Conservation (phyloP, 306 rosid genomes). For the Sesbania bispinosa region DNA sequence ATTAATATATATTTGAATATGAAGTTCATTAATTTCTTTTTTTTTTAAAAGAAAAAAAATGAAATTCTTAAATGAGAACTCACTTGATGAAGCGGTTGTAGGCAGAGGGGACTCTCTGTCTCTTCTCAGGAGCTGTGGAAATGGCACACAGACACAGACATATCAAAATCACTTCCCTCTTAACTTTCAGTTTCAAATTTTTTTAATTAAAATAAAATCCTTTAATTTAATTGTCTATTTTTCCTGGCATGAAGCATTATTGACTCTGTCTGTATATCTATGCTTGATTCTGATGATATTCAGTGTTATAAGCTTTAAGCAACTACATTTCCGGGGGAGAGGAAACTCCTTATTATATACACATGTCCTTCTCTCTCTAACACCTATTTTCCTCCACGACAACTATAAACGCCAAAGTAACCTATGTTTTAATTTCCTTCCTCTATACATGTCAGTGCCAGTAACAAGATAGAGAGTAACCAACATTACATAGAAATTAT, state of each 20-base stretch:
- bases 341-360: not conserved
- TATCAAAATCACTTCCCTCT: constrained; percentile 36
- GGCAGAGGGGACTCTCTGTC: constrained; percentile 99
- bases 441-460: not conserved
- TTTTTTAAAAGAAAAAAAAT: not conserved
- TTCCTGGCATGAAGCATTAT: constrained; percentile 19
- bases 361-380: not conserved
- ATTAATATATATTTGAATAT: no score
- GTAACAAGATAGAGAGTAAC: not conserved
- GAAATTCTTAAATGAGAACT: constrained; percentile 24
- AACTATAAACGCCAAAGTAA: constrained; percentile 12
- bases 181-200: constrained; percentile 13
- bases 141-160: constrained; percentile 20
- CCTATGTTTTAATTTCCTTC: not conserved
- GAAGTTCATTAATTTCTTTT: no score
- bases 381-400: constrained; percentile 2
- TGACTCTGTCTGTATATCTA: constrained; percentile 17
- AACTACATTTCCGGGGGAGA: constrained; percentile 41
- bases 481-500: not conserved
- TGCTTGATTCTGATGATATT: constrained; percentile 15
- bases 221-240: not conserved
- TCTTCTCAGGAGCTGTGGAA: constrained; percentile 97
- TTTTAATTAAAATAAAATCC: no score
- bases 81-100: constrained; percentile 98
- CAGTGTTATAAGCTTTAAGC: constrained; percentile 13